Conservation (phyloP, 2,329 filamentous ascomycete genomes). For the Dothistroma septosporum region DNA sequence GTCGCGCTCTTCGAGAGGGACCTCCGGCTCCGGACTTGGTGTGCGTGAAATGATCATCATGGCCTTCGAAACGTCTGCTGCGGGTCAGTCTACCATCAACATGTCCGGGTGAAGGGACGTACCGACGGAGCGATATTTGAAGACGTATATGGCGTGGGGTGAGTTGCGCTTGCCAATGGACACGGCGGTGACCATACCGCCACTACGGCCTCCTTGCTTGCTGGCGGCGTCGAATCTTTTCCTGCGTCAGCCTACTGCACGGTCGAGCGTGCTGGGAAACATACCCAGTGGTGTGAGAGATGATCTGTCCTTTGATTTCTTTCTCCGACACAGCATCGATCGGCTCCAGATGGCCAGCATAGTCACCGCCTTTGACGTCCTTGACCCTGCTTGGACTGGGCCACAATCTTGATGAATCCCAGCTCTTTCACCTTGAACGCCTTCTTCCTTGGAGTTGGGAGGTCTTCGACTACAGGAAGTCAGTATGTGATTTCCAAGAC, state of each 20-base stretch:
- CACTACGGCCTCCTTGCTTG: neutral
- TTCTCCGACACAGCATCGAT: slow-evolving; percentile 12
- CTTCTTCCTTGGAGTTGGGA: neutral
- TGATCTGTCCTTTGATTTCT: slow-evolving; percentile 16
- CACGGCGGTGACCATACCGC: neutral
- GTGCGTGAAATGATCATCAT: slow-evolving; percentile 10
- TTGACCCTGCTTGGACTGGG: neutral
- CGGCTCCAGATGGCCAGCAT: neutral
- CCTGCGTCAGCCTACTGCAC: neutral
- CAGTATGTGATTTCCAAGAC: neutral
- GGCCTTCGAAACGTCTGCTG: slow-evolving; percentile 13
- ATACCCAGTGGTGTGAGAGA: slow-evolving; percentile 18
- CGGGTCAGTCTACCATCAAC: neutral
- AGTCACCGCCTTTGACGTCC: neutral
- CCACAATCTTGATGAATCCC: neutral
- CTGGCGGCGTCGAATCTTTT: neutral
- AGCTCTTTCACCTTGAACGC: neutral
- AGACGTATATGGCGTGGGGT: slow-evolving; percentile 8
- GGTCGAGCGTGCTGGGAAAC: neutral
- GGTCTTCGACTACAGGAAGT: neutral
- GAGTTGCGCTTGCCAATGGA: neutral
- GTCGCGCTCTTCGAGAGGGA: slow-evolving; percentile 3
- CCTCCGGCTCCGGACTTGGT: slow-evolving; percentile 4
- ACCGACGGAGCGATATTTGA: slow-evolving; percentile 22
- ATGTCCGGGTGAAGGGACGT: neutral